These are phyloP conservation scores for Microbotryomycetes sp. DNA, from an alignment of 1,284 basidiomycete genomes.

Conservation along the genomic window DNA sequence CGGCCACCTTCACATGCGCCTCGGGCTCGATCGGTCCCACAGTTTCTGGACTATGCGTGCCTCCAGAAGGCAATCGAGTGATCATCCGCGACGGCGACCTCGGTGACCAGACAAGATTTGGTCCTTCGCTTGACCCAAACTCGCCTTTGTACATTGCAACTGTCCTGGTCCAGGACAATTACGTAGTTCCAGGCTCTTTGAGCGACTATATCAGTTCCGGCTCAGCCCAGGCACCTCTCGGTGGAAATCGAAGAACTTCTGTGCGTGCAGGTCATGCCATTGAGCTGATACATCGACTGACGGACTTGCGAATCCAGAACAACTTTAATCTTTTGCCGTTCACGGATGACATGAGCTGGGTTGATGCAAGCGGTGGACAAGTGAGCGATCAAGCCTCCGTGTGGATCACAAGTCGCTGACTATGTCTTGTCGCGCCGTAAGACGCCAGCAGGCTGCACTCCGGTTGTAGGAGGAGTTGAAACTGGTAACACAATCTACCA, in stretches of 20 bases:
- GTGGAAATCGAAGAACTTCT: neutral
- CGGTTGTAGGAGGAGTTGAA: neutral
- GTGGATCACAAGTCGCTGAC: neutral
- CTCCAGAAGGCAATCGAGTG: no score
- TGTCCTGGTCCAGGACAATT: no score
- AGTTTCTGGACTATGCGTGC: no score
- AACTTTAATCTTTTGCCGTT: neutral
- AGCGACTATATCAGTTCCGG: no score
- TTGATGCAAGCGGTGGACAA: neutral
- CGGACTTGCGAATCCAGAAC: neutral
- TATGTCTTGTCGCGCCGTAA: neutral
- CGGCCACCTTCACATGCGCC: no score
- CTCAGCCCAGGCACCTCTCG: neutral
- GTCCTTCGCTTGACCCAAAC: no score
- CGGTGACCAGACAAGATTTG: no score
- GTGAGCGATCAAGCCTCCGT: neutral
- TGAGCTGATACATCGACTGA: neutral
- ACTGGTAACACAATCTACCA: neutral
- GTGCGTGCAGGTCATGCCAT: neutral
- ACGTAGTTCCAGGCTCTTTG: no score
- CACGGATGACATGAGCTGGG: neutral
- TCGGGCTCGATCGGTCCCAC: no score
- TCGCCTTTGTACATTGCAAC: no score
- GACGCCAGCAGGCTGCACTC: neutral
- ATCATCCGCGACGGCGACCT: no score